Evolutionary conservation across 2,329 filamentous ascomycete genomes (phyloP), one percentile per base, ranked within the genome.

Genomic region (Trichoderma atrobrunneum): DNA sequence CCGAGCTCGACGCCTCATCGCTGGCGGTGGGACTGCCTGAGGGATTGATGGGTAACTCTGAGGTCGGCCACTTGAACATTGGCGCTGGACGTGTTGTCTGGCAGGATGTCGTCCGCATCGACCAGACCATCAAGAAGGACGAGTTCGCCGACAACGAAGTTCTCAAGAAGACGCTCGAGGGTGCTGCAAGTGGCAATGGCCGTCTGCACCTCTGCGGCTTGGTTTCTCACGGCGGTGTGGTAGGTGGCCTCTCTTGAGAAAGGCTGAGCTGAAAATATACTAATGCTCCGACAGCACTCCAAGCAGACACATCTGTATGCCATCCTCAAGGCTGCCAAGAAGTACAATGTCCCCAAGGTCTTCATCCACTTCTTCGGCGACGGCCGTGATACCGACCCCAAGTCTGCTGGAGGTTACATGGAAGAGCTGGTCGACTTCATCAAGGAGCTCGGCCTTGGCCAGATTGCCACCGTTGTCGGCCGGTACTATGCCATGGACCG

Each of bases 281-380:
- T 70, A 54, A 74, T 69, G 30, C 18, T 6, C 34, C 7, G 26
- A 68, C 74, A 91, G 89, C 96, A 99, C 87, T 91, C 94, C 76
- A 97, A 99, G 86, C 97, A 98, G 86, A 92, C 92, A 75, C 96
- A 99, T 82, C 88, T 99, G 72, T 93, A 96, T 80, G 91, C 91
- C 72, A 89, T 99, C 48, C 89, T 99, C 76, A 89, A 92, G 82
- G 93, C 96, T 48, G 96, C 96, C 79, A 98, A 98, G 88, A 91
- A 93, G 78, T 90, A 93, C 79, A 90, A 89, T 62, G 89, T 99
- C 39, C 93, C 95, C 77, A 87, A 98, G 79, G 95, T 99, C 78
- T 98, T 92, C 86, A 97, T 99, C 80, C 96, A 99, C 88, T 98
- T 98, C 89, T 98, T 99, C 81, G 96, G 94, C 75, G 96, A 99